Evolutionary conservation across 1,139 yeast species (phyloP), one percentile per base, ranked within the genome.

Genomic region (Blastobotrys illinoisensis): DNA sequence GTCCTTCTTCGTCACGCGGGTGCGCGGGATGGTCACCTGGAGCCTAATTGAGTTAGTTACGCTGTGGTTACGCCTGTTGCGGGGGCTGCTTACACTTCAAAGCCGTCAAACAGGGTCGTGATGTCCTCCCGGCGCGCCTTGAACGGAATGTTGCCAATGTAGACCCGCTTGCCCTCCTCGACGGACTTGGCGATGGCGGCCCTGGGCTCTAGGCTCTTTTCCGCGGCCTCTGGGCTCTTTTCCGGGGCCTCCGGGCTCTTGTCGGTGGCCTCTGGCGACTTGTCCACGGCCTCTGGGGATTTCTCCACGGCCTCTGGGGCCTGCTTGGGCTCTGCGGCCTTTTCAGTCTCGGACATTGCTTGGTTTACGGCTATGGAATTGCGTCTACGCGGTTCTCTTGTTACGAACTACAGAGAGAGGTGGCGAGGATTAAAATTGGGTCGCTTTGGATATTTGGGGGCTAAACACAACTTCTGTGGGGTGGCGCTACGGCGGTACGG

Each of bases 71-170:
- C 32, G n/a, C 32, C 24, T n/a, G 7, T 23, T 23, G 32, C 13
- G 13, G 32, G 13, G 32, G 13, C 7, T 32, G 58, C 71, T 52
- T 65, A 70, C 74, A 72, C 73, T 5, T 59, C 60, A 57, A 59
- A 66, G 18, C 56, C 67, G 44, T 55, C 58, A 53, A 68, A 60
- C 26, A 71, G 56, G 55, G 58, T 63, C 52, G 57, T 54, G 50
- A 68, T 53, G 48, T 64, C 66, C 26, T 62, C 63, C 32, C 58
- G 61, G 32, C 62, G 61, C 24, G 69, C 59, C 28, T 58, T 59
- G 62, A 57, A 62, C 24, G 71, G 71, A 50, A 73, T 55, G 58
- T 68, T 69, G 46, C 74, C 72, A 51, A 69, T 58, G 56, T 63
- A 68, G 36, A 70, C 56, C 46, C 67, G 60, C 51, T 55, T 60